Evolutionary conservation across 345 rosid genomes (phyloP).

Genomic region (Gossypium arboreum): DNA sequence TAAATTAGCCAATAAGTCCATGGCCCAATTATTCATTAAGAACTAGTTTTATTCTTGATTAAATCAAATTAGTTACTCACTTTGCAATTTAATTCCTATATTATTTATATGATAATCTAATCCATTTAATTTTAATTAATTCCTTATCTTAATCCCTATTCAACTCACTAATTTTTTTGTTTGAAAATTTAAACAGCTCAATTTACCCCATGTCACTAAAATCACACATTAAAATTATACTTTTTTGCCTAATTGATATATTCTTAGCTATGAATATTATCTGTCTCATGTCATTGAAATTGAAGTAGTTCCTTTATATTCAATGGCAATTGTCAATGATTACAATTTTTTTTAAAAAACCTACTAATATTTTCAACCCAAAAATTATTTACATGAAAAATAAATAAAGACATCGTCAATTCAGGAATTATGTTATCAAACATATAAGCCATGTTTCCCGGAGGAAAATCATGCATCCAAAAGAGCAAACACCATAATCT

Average conservation of each 20-base stretch:
- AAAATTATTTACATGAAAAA: background rate
- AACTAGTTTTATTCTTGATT: no score
- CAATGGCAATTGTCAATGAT: background rate
- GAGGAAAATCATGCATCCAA: background rate
- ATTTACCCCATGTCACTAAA: background rate
- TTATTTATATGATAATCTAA: no score
- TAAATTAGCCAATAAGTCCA: no score
- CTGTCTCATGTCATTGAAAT: background rate
- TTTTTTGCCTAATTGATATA: background rate
- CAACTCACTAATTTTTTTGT: no score
- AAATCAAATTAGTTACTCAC: no score
- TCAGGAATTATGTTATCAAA: conserved; percentile 1
- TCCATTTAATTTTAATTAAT: no score
- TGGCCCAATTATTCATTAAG: no score
- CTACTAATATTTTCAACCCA: background rate
- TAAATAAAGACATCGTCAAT: background rate
- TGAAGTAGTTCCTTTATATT: background rate
- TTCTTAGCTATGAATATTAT: background rate
- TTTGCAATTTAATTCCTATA: no score
- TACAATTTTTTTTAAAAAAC: background rate
- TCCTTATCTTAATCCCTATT: no score
- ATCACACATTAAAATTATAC: background rate
- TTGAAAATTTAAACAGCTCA: no score
- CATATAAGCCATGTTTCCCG: background rate
- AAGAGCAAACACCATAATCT: background rate